Evolutionary conservation across 75 land plant species (phyloP), one percentile per base, ranked within the genome.

Genomic region (Gnetum montanum): DNA sequence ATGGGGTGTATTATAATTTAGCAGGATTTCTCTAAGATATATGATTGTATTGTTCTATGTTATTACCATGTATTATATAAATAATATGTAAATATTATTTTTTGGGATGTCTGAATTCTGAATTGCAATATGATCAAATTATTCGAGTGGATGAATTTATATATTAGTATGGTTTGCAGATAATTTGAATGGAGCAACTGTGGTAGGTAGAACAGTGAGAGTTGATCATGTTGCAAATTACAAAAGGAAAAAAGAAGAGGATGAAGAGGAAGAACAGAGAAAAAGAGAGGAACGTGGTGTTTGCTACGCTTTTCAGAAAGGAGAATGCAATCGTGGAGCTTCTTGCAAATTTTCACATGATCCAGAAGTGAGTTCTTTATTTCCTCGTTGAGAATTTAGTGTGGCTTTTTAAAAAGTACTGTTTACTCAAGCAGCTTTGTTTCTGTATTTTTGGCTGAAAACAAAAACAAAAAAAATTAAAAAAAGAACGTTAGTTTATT

Each of bases 261-360:
- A 90, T 64, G 98, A 94, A 52, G 96, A 89, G 48, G 77, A 66
- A 37, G 70, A 67, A 44, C 67, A 67, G 67, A 12, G 53, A 58
- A 94, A 89, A 77, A 73, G 90, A 58, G 98, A 94, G 57, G 90
- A 64, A 23, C 79, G 89, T 4, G 97, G 97, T 31, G 89, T 92
- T 0, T 84, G 94, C 60, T 70, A 62, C 64, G 89, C 93, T 13
- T 94, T 85, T 35, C 98, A 94, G 43, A 81, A 68, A 40, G 98
- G 98, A 34, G 88, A 89, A 60, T 94, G 98, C 61, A 89, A 61
- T 53, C 79, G 96, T 26, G 98, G 96, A 8, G 78, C 62, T 59
- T 57, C 84, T 10, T 94, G 96, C 77, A 94, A 72, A 62, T 94
- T 85, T 69, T 94, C 98, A 19, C 98, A 94, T 58, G 83, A 85